A percentile compares a stretch with the other conserved stretches of the same genome.
phyloP scores from a whole-genome alignment of 1,284 basidiomycete species.

The Tremellales sp. region DNA sequence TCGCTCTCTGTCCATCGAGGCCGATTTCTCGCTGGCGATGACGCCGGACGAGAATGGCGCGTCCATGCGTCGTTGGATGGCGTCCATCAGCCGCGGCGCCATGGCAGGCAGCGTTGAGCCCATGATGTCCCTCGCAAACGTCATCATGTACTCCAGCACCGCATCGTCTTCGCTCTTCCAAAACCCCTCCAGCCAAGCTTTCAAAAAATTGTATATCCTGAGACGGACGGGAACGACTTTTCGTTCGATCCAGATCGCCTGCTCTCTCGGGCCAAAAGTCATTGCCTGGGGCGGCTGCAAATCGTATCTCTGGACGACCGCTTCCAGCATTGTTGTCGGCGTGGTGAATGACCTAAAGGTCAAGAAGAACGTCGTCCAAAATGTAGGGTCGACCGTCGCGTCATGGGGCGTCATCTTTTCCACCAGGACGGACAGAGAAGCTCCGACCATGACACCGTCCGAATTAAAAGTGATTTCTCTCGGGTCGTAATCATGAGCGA shows the following conservation, averaged over 20 bases:
- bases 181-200: conserved; percentile 86
- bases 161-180: conserved; percentile 64
- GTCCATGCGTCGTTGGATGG: conserved; percentile 24
- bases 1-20: conserved; percentile 15
- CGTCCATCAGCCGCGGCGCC: conserved; percentile 36
- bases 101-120: conserved; percentile 39
- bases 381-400: conserved; percentile 71
- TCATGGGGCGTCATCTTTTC: conserved; percentile 97
- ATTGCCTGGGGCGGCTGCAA: conserved; percentile 51
- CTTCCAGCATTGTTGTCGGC: conserved; percentile 68
- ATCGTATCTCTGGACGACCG: conserved; percentile 77
- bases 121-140: conserved; percentile 44
- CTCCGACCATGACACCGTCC: conserved; percentile 86
- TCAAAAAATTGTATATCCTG: conserved; percentile 86
- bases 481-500: conserved; percentile 52
- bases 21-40: conserved; percentile 5
- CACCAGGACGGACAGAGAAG: conserved; percentile 79
- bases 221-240: conserved; percentile 86
- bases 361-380: conserved; percentile 85
- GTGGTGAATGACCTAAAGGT: conserved; percentile 93
- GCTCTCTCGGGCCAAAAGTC: conserved; percentile 53
- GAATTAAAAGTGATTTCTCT: conserved; percentile 85
- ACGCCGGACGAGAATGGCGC: conserved; percentile 13
- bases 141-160: conserved; percentile 45
- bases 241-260: conserved; percentile 71